These are phyloP conservation scores for Tranzscheliella williamsii DNA, from an alignment of 1,284 basidiomycete genomes.

Conservation along the genomic window DNA sequence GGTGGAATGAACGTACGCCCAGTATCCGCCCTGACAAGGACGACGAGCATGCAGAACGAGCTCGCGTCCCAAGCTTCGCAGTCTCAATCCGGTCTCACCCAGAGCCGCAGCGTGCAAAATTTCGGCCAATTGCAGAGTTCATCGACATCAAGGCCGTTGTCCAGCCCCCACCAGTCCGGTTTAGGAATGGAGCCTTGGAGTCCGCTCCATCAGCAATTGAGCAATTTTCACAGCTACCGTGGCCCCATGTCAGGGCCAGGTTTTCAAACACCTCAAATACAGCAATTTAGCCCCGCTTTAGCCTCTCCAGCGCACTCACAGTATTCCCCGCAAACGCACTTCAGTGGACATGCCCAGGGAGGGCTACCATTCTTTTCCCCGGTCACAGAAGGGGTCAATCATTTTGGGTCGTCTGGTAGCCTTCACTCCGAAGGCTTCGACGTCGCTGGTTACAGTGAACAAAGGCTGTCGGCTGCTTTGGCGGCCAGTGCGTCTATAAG, in stretches of 20 bases:
- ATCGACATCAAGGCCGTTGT: not conserved
- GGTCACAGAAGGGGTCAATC: constrained; percentile 16
- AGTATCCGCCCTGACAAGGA: constrained; percentile 23
- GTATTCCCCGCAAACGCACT: constrained; percentile 35
- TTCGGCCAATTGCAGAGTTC: constrained; percentile 22
- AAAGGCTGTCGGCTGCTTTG: constrained; percentile 43
- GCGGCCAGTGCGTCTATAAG: constrained; percentile 41
- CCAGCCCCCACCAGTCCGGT: no score
- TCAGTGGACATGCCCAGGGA: constrained; percentile 14
- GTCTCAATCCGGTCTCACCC: constrained; percentile 15
- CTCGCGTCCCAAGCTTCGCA: constrained; percentile 6
- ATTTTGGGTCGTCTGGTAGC: constrained; percentile 10
- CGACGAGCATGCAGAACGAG: constrained; percentile 37
- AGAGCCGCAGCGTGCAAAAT: constrained; percentile 34
- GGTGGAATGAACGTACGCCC: constrained; percentile 12
- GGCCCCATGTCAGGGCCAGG: constrained; percentile 22
- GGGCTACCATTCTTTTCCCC: constrained; percentile 35
- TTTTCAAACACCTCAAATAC: constrained; percentile 34
- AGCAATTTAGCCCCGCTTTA: constrained; percentile 30
- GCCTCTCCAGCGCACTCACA: constrained; percentile 38
- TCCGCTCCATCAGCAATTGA: constrained; percentile 20
- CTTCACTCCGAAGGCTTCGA: constrained; percentile 22
- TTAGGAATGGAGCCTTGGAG: constrained; percentile 33
- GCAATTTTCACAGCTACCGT: constrained; percentile 13
- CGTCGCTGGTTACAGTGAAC: constrained; percentile 40